A percentile compares a stretch with the other conserved stretches of the same genome.
phyloP scores from a whole-genome alignment of 495 filamentous ascomycete genomes.

The Neurospora sp. region DNA sequence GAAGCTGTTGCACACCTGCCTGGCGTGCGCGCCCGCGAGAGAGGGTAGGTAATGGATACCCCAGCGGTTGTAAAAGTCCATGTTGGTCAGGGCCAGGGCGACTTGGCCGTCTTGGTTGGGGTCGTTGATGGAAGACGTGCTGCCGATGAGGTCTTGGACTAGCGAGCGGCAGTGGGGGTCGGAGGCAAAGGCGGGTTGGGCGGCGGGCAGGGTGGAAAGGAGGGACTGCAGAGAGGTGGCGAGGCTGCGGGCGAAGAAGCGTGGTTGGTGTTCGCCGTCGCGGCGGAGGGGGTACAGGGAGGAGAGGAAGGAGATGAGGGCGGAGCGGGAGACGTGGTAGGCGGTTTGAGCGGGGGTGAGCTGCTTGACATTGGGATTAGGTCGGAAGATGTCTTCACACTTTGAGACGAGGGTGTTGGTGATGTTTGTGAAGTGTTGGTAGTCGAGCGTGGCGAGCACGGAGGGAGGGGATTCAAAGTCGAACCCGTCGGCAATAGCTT shows the following conservation, averaged over 20 bases:
- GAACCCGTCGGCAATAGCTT: background rate
- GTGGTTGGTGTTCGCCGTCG: constrained; percentile 17
- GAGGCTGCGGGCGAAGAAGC: constrained; percentile 20
- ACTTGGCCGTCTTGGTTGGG: constrained; percentile 25
- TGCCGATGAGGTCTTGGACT: constrained; percentile 25
- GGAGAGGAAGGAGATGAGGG: constrained; percentile 28
- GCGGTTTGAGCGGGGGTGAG: constrained; percentile 18
- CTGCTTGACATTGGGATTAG: background rate
- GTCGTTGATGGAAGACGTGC: background rate
- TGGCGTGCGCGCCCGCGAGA: constrained; percentile 29
- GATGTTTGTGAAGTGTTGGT: constrained; percentile 10
- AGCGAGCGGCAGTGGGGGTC: constrained; percentile 22
- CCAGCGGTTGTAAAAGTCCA: constrained; percentile 25
- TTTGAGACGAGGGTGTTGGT: background rate
- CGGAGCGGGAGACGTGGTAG: constrained; percentile 35
- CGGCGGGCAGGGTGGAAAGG: constrained; percentile 4
- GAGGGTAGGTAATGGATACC: constrained; percentile 36
- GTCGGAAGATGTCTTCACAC: constrained; percentile 3
- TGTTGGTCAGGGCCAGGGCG: constrained; percentile 18
- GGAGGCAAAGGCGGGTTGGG: background rate
- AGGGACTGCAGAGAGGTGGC: constrained; percentile 6
- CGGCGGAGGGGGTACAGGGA: constrained; percentile 17
- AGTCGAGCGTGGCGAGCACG: constrained; percentile 23
- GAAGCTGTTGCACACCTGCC: constrained; percentile 38
- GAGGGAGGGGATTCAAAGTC: background rate